phyloP scores from a whole-genome alignment of 2,329 filamentous ascomycete genomes.

The Scorias spongiosa region DNA sequence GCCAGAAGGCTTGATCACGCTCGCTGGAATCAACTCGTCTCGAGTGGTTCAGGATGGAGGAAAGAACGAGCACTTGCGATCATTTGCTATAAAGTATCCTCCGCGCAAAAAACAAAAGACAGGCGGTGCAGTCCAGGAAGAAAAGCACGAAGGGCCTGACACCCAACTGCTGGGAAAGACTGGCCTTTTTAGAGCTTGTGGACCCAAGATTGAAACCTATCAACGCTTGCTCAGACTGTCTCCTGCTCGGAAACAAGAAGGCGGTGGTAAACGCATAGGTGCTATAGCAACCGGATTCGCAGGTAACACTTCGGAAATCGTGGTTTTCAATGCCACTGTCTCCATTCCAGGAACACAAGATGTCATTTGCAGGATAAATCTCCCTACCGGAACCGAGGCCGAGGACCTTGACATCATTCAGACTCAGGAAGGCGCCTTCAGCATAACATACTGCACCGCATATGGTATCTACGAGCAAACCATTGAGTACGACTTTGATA shows the following conservation, averaged over 20 bases:
- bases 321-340: slow-evolving; percentile 57
- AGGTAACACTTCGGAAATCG: slow-evolving; percentile 51
- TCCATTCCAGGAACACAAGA: slow-evolving; percentile 35
- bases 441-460: slow-evolving; percentile 65
- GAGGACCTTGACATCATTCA: slow-evolving; percentile 58
- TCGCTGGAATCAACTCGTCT: slow-evolving; percentile 76
- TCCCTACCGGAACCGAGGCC: slow-evolving; percentile 40
- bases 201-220: slow-evolving; percentile 40
- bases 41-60: slow-evolving; percentile 55
- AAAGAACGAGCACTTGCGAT: slow-evolving; percentile 71
- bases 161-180: slow-evolving; percentile 35
- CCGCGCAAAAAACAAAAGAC: slow-evolving; percentile 28
- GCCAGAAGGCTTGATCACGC: slow-evolving; percentile 37
- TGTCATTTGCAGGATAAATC: slow-evolving; percentile 37
- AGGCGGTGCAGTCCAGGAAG: slow-evolving; percentile 19
- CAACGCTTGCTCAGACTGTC: slow-evolving; percentile 44
- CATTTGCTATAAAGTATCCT: slow-evolving; percentile 49
- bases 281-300: slow-evolving; percentile 67
- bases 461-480: slow-evolving; percentile 56
- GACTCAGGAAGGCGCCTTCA: slow-evolving; percentile 46
- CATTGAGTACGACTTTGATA: slow-evolving; percentile 35
- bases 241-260: slow-evolving; percentile 34
- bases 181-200: slow-evolving; percentile 33
- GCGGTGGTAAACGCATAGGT: slow-evolving; percentile 49
- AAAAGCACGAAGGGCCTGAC: slow-evolving; percentile 18